Percentiles rank a stretch among this genome's conserved stretches.
phyloP scores from a whole-genome alignment of 106 monocot genomes.

The Amphibolis antarctica region DNA sequence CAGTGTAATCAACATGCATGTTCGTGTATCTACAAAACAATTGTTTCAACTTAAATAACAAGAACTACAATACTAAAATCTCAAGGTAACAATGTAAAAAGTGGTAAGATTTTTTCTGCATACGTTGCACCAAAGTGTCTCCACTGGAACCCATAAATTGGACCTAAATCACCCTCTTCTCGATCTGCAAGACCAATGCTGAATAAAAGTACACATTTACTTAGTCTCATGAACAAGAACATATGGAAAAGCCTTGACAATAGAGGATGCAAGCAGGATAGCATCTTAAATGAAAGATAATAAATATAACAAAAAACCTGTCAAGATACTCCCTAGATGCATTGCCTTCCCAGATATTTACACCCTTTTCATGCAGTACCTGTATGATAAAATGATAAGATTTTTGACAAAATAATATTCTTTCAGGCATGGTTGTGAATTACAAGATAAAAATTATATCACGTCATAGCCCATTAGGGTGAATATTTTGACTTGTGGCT shows the following conservation, averaged over 20 bases:
- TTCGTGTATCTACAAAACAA: slow-evolving; percentile 50
- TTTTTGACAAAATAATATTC: not conserved
- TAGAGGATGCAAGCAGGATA: not conserved
- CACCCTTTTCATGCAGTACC: slow-evolving; percentile 78
- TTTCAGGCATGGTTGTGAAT: too few species aligned
- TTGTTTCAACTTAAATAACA: not conserved
- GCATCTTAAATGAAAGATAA: not conserved
- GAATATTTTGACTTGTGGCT: too few species aligned
- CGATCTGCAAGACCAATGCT: slow-evolving; percentile 65
- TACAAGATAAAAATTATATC: too few species aligned
- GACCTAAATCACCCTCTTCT: slow-evolving; percentile 91
- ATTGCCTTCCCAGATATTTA: slow-evolving; percentile 98
- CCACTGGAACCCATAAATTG: slow-evolving; percentile 99
- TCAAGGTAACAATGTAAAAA: too few species aligned
- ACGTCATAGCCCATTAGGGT: too few species aligned
- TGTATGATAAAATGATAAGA: slow-evolving; percentile 19
- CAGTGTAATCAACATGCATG: slow-evolving; percentile 91
- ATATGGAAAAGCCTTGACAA: not conserved
- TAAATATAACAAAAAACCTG: slow-evolving; percentile 21
- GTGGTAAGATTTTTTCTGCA: not conserved
- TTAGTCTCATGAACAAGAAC: not conserved
- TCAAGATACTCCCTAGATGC: slow-evolving; percentile 95
- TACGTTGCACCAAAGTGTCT: slow-evolving; percentile 99
- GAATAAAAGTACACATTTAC: not conserved
- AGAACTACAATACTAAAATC: too few species aligned